Evolutionary conservation across 345 rosid genomes (phyloP), one percentile per base, ranked within the genome.

Genomic region (Euphorbia peplus): DNA sequence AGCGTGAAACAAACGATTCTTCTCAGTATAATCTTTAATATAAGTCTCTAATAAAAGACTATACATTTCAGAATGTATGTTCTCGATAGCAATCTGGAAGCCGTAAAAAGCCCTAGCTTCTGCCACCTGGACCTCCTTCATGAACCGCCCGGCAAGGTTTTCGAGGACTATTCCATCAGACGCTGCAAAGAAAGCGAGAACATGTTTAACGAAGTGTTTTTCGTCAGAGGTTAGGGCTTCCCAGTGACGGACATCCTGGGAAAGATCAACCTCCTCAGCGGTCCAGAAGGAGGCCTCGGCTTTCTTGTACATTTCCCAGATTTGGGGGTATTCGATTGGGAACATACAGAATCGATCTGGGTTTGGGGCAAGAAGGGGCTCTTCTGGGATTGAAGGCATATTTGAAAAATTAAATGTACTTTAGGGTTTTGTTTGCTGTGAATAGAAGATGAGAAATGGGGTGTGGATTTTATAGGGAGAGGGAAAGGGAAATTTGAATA

Each of bases 61-160:
- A 32, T 95, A 90, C 97, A 95, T 95, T 85, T 95, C 99, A 0
- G 98, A 95, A 68, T 92, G 98, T 25, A 95, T 90, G 32, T 95
- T 95, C 74, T 95, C 99, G 19, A 95, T 93, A 1, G 98, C 96
- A 72, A 91, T 93, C 77, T 93, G 97, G 79, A 93, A 93, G 0
- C 99, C 99, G 68, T 95, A 91, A 80, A 95, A 95, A 19, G 99
- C 99, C 13, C 99, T 92, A 37, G 97, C 99, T 84, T 91, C 98
- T 5, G 98, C 64, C 21, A 95, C 82, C 63, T 95, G 98, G 2
- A 95, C 90, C 65, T 95, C 99, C 57, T 87, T 88, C 99, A 95
- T 95, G 85, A 91, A 95, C 0, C 96, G 81, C 0, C 80, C 91
- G 8, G 93, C 96, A 30, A 91, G 95, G 42, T 93, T 93, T 76